Evolutionary conservation across 106 monocot genomes (phyloP).

Genomic region (Dioscorea dumetorum): DNA sequence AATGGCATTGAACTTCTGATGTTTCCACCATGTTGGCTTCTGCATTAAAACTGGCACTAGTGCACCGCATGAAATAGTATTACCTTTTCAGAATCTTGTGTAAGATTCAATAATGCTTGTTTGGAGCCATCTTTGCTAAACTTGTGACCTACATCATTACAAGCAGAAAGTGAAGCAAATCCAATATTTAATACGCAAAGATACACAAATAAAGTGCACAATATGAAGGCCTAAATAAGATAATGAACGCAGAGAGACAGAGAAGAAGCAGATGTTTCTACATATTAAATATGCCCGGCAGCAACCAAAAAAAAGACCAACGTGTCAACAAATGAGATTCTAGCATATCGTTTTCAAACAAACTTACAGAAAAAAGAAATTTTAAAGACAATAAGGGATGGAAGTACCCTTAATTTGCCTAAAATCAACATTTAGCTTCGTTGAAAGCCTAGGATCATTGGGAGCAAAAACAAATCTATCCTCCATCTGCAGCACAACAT

Average conservation of each 20-base stretch:
- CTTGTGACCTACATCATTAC: constrained; percentile 61
- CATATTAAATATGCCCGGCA: too few species aligned
- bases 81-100: constrained; percentile 80
- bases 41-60: too few species aligned
- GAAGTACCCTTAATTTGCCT: constrained; percentile 72
- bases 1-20: too few species aligned
- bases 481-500: constrained; percentile 52
- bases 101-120: constrained; percentile 84
- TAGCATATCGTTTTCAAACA: neutral
- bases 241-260: neutral
- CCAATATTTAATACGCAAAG: neutral
- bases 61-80: neutral
- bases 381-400: too few species aligned
- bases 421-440: constrained; percentile 72
- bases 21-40: too few species aligned
- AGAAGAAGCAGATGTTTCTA: too few species aligned
- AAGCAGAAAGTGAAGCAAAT: constrained; percentile 1
- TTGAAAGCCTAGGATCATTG: constrained; percentile 61
- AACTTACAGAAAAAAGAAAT: neutral
- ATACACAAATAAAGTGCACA: neutral
- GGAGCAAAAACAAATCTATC: constrained; percentile 65
- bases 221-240: neutral
- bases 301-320: too few species aligned
- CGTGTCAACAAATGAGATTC: too few species aligned
- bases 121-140: constrained; percentile 87